Conservation (phyloP, 2,329 filamentous ascomycete genomes). For the Pseudogymnoascus sp. region DNA sequence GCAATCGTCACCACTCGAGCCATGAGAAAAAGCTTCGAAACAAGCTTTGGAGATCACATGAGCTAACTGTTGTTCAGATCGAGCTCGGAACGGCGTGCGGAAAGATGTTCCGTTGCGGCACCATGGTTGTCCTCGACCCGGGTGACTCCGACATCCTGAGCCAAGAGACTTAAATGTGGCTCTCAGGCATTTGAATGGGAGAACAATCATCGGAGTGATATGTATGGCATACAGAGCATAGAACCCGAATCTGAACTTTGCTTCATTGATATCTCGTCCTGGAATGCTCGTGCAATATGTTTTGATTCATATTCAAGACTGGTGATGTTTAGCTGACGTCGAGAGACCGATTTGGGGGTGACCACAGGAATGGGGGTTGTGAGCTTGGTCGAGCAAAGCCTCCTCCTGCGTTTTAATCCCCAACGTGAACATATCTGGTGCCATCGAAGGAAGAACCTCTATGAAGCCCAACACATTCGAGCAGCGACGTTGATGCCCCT, state of each 20-base stretch:
- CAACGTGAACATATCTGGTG: neutral
- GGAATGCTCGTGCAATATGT: neutral
- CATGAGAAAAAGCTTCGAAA: neutral
- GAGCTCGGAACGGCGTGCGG: slow-evolving; percentile 97
- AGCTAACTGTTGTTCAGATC: slow-evolving; percentile 61
- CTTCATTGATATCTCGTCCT: neutral
- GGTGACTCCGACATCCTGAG: slow-evolving; percentile 97
- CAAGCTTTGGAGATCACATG: neutral
- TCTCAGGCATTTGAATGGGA: neutral
- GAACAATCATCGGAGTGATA: neutral
- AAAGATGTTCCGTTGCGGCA: slow-evolving; percentile 97
- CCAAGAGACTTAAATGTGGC: slow-evolving; percentile 48
- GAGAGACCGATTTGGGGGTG: neutral
- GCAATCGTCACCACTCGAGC: neutral
- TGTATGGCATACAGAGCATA: neutral
- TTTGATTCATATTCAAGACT: neutral
- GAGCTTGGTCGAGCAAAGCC: neutral
- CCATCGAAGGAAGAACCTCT: neutral
- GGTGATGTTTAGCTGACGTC: neutral
- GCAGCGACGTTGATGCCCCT: neutral
- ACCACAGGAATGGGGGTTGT: neutral
- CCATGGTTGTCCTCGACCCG: slow-evolving; percentile 93
- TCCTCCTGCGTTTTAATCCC: neutral
- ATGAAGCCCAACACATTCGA: neutral
- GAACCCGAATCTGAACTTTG: neutral